A percentile compares a stretch with the other conserved stretches of the same genome.
Evolutionary conservation across 2,329 filamentous ascomycete genomes (phyloP).

Genomic region (Curvularia hawaiiensis): DNA sequence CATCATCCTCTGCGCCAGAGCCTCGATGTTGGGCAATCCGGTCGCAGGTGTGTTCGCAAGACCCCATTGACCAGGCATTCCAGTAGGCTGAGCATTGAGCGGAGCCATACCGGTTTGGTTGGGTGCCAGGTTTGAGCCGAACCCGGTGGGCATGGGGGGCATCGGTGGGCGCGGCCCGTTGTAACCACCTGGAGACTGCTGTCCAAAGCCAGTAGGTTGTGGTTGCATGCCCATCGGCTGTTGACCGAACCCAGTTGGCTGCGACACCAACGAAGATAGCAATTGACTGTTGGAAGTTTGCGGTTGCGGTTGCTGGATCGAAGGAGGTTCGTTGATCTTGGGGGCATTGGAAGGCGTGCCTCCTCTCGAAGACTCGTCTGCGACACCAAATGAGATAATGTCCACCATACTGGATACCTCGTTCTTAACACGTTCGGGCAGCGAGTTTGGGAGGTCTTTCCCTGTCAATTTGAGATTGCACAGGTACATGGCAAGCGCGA

Average conservation of each 20-base stretch:
- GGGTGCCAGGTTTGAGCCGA: constrained; percentile 58
- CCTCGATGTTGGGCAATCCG: constrained; percentile 92
- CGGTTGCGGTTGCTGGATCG: constrained; percentile 58
- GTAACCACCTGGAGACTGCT: constrained; percentile 74
- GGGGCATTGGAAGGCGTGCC: constrained; percentile 68
- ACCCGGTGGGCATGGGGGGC: constrained; percentile 73
- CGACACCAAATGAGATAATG: constrained; percentile 94
- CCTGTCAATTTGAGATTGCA: constrained; percentile 93
- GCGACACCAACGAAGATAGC: constrained; percentile 61
- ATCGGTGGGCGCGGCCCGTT: constrained; percentile 79
- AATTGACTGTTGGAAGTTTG: constrained; percentile 73
- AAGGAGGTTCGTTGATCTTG: constrained; percentile 67
- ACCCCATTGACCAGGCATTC: constrained; percentile 95
- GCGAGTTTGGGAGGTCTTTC: constrained; percentile 72
- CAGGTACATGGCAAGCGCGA: constrained; percentile 96
- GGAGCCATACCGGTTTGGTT: constrained; percentile 67
- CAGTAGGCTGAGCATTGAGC: constrained; percentile 92
- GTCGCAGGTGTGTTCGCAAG: constrained; percentile 90
- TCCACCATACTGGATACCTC: constrained; percentile 99
- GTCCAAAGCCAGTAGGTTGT: constrained; percentile 52
- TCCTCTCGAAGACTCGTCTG: constrained; percentile 67
- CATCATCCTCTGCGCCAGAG: constrained; percentile 94
- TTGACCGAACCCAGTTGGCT: constrained; percentile 61
- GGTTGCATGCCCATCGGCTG: constrained; percentile 63
- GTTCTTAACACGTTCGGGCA: constrained; percentile 90